These are phyloP conservation scores for Starmerella apicola DNA, from an alignment of 805 yeast species.

Conservation along the genomic window DNA sequence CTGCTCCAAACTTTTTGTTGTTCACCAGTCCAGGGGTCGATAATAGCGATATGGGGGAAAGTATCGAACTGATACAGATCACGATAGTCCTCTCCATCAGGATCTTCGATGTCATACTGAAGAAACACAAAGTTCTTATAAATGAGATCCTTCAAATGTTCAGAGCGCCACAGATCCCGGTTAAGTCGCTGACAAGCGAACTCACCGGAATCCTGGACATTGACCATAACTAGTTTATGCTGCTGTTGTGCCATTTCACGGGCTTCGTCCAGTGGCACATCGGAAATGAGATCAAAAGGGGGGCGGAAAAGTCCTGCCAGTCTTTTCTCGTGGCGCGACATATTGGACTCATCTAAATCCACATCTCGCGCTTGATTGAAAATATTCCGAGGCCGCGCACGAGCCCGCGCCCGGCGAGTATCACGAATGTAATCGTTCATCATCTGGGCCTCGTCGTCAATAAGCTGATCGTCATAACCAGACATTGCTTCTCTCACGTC, in stretches of 20 bases:
- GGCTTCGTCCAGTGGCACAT: conserved; percentile 59
- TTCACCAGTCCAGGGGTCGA: conserved; percentile 95
- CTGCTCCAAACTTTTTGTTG: conserved; percentile 62
- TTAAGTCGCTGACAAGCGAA: conserved; percentile 83
- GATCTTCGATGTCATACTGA: conserved; percentile 72
- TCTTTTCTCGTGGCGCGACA: conserved; percentile 34
- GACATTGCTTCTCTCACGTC: conserved; percentile 68
- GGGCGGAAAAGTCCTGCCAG: conserved; percentile 80
- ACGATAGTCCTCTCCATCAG: conserved; percentile 56
- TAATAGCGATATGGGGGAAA: conserved; percentile 79
- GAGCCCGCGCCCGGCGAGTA: conserved; percentile 15
- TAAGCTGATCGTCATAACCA: conserved; percentile 65
- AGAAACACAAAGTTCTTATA: conserved; percentile 62
- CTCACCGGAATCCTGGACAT: conserved; percentile 74
- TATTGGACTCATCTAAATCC: conserved; percentile 9
- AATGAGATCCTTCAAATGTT: conserved; percentile 50
- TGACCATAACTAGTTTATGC: conserved; percentile 73
- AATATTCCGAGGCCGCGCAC: conserved; percentile 28
- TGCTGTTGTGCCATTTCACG: conserved; percentile 48
- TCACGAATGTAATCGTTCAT: conserved; percentile 19
- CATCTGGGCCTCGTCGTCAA: conserved; percentile 33
- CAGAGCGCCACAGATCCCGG: conserved; percentile 83
- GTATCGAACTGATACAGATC: conserved; percentile 57
- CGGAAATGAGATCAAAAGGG: conserved; percentile 78
- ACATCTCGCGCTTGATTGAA: conserved; percentile 39